Evolutionary conservation across 2,329 filamentous ascomycete species (phyloP), one percentile per base, ranked within the genome.

Genomic region (Parascedosporium putredinis): DNA sequence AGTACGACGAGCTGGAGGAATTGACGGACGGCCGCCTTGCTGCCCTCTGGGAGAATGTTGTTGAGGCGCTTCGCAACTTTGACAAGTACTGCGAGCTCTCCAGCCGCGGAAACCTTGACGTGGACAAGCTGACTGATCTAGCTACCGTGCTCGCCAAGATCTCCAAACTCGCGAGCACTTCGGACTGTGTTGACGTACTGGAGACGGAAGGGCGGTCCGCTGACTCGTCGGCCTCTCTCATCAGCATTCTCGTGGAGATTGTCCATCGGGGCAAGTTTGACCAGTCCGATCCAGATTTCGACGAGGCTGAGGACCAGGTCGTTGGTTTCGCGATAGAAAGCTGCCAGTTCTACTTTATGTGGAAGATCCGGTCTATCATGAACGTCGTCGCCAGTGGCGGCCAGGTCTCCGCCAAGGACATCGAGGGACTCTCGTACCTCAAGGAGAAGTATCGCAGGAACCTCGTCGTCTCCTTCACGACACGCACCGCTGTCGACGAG

Each of bases 281-380:
- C 48, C 81, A 84, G 49, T 70, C 81, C 3, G 80, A 88, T 50
- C 78, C 83, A 40, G 83, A 85, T 12, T 74, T 83, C 23, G 85
- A 89, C 54, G 81, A 81, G 40, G 71, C 87, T 10, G 91, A 97
- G 64, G 86, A 93, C 56, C 82, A 87, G 55, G 73, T 93, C 40
- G 82, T 88, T 5, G 74, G 79, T 2, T 84, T 83, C 57, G 84
- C 88, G 25, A 85, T 94, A 59, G 84, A 86, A 55, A 76, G 83
- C 2, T 75, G 85, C 47, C 75, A 89, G 44, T 88, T 94, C 67
- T 97, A 96, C 68, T 95, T 96, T 62, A 88, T 95, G 81, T 98
- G 93, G 93, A 91, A 93, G 62, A 77, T 85, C 20, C 78, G 80
- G 49, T 71, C 74, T 48, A 60, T 88, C 53, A 71, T 73, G 54